Evolutionary conservation across 225 moss, liverwort and hornwort species (phyloP).

Genomic region (Sphagnum tenellum): DNA sequence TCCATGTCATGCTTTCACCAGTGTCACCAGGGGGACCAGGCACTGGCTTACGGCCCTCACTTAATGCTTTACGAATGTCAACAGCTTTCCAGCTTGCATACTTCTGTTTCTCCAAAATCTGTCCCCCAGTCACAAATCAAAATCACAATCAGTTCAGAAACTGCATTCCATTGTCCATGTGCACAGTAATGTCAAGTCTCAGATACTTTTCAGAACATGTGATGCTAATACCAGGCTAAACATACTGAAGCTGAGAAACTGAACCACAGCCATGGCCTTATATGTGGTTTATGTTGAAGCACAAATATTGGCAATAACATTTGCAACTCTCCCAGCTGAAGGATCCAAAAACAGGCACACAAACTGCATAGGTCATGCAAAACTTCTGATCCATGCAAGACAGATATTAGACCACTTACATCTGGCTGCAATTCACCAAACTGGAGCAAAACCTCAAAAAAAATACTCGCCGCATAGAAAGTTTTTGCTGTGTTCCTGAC

Average conservation of each 20-base stretch:
- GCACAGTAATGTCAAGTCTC: no score
- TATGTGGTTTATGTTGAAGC: no score
- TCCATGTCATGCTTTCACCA: constrained; percentile 44
- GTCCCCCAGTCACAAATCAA: not conserved
- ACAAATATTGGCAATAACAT: no score
- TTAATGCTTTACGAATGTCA: constrained; percentile 90
- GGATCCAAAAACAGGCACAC: no score
- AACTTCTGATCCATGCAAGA: not conserved
- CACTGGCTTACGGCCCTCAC: constrained; percentile 85
- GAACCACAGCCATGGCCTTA: no score
- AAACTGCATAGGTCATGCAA: not conserved
- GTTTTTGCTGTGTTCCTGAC: constrained; percentile 75
- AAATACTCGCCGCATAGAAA: constrained; percentile 92
- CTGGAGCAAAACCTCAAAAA: constrained; percentile 92
- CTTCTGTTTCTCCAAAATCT: constrained; percentile 94
- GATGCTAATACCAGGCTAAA: no score
- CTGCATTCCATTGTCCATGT: no score
- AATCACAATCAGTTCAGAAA: no score
- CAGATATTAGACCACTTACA: constrained; percentile 34
- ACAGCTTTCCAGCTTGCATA: constrained; percentile 96
- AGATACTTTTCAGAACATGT: no score
- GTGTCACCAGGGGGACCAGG: constrained; percentile 79
- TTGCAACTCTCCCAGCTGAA: no score
- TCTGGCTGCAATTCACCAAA: constrained; percentile 94
- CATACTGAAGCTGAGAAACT: no score